Conservation (phyloP, 2,329 filamentous ascomycete genomes). For the Penicillium digitatum region DNA sequence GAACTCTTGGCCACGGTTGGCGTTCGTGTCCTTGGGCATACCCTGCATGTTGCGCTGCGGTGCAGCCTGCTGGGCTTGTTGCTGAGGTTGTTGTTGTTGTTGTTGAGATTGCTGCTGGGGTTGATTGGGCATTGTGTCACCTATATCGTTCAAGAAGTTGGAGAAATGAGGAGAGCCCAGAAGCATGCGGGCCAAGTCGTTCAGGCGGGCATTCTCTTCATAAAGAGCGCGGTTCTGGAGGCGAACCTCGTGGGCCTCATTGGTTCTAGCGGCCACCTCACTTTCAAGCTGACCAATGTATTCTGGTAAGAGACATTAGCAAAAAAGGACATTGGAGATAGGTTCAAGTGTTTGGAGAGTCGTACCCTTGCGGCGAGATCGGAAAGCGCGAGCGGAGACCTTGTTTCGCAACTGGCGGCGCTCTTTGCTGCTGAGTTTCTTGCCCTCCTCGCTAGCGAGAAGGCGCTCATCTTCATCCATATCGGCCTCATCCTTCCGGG, state of each 20-base stretch:
- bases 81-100: slow-evolving; percentile 34
- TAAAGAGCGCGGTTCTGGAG: slow-evolving; percentile 74
- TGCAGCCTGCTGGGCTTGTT: slow-evolving; percentile 37
- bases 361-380: slow-evolving; percentile 95
- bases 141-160: slow-evolving; percentile 70
- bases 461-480: slow-evolving; percentile 98
- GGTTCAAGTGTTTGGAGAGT: background rate
- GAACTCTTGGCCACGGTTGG: slow-evolving; percentile 53
- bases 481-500: slow-evolving; percentile 92
- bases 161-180: slow-evolving; percentile 77
- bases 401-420: slow-evolving; percentile 97
- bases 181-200: slow-evolving; percentile 75
- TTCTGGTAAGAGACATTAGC: slow-evolving; percentile 55
- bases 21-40: slow-evolving; percentile 63
- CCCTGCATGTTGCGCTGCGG: slow-evolving; percentile 43
- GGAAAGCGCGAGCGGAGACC: slow-evolving; percentile 94
- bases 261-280: slow-evolving; percentile 78
- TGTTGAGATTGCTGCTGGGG: slow-evolving; percentile 40
- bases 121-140: slow-evolving; percentile 51
- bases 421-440: slow-evolving; percentile 98
- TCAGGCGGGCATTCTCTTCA: slow-evolving; percentile 79
- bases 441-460: slow-evolving; percentile 93
- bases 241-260: slow-evolving; percentile 76
- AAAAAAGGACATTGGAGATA: background rate
- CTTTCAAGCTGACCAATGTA: slow-evolving; percentile 93